Evolutionary conservation across 208 protist genomes (phyloP).

Genomic region (Leishmania martiniquensis): DNA sequence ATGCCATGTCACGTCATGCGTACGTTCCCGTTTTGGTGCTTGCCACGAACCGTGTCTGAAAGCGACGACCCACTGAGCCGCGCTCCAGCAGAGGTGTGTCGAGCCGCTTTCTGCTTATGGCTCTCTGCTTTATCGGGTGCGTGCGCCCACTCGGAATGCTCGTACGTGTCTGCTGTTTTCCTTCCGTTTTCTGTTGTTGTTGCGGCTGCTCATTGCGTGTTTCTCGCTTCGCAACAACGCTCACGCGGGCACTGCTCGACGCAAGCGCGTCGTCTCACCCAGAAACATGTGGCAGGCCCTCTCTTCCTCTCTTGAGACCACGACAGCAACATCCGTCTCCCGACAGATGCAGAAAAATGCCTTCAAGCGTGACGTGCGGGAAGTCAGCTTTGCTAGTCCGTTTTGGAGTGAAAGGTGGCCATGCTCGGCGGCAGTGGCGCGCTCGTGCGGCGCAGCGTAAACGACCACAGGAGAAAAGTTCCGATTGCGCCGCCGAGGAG

Average conservation of each 20-base stretch:
- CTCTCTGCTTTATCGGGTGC: background rate
- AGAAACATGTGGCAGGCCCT: too few species aligned
- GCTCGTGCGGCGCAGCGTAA: slow-evolving; percentile 16
- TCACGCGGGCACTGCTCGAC: background rate
- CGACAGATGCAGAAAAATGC: background rate
- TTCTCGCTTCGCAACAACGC: background rate
- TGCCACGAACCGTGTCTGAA: background rate
- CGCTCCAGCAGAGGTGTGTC: background rate
- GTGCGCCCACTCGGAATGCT: too few species aligned
- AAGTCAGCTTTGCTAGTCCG: slow-evolving; percentile 4
- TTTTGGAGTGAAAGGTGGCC: background rate
- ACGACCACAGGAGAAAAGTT: slow-evolving; percentile 26
- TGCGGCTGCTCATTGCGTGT: background rate
- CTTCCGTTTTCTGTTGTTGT: background rate
- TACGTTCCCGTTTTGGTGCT: background rate
- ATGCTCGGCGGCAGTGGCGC: slow-evolving; percentile 11
- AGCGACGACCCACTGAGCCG: background rate
- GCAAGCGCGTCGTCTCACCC: background rate
- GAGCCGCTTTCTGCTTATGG: background rate
- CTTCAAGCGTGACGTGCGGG: background rate
- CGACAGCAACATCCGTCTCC: background rate
- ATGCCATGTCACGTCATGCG: background rate
- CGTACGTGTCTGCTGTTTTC: too few species aligned
- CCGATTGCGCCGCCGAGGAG: slow-evolving; percentile 21
- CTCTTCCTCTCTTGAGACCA: background rate